Evolutionary conservation across 2,329 filamentous ascomycete species (phyloP), one percentile per base, ranked within the genome.

Genomic region (Polytolypa hystricis): DNA sequence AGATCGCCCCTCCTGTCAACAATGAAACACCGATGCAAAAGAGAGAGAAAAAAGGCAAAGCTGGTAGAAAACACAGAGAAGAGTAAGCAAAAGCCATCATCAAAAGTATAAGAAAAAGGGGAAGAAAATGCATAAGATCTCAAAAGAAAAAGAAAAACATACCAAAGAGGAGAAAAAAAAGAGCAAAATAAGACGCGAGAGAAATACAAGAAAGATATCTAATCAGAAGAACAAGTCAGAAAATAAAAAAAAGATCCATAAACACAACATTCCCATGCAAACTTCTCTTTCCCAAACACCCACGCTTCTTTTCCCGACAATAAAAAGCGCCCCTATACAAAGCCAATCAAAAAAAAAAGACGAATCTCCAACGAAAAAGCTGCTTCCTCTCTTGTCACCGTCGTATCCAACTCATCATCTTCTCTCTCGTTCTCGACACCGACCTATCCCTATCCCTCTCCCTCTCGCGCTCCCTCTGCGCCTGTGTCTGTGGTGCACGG

Each of bases 401-500:
- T 9, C 38, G 37, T 16, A 46, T 46, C 44, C 44, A 46, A 5
- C 42, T 40, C 14, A 44, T 23, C 10, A 44, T 40, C 11, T 35
- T 41, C 10, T 42, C 35, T 17, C 42, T 37, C 21, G 35, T 46
- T 30, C 38, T 34, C 4, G 38, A 14, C n/a, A 25, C 37, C 18
- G 38, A 30, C 19, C 33, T 30, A 15, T 42, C 39, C 44, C 44
- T 44, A 5, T 40, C 42, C 14, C 42, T 23, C 10, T 42, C 42
- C 11, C 36, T 41, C 10, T 42, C 35, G 16, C 42, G 35, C 21
- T 31, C 44, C 30, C 38, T 34, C 4, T 35, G n/a, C n/a, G 25
- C 37, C 18, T 40, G 30, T 21, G 30, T 30, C n/a, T 42, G 37
- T 21, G 43, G 35, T 9, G 40, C 40, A 14, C 40, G 40, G 5